Evolutionary conservation across 768 basidiomycete species (phyloP).

Genomic region (Sutorius australiensis): DNA sequence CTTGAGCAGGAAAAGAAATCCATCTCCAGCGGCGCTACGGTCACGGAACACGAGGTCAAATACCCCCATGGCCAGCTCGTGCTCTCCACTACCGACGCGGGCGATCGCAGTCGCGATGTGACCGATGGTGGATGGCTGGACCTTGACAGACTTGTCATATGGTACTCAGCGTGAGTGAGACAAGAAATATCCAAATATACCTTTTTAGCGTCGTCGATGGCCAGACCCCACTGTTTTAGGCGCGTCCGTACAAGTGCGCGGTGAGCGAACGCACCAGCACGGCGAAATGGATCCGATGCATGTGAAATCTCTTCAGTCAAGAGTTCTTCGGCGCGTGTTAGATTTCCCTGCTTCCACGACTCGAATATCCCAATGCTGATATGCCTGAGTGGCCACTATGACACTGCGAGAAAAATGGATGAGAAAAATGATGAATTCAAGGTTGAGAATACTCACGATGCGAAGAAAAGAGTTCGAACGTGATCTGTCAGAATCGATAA

Average conservation of each 20-base stretch:
- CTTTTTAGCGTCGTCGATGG: constrained; percentile 1
- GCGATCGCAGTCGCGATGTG: constrained; percentile 8
- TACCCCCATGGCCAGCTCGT: not conserved
- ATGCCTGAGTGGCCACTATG: not conserved
- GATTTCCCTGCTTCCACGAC: not conserved
- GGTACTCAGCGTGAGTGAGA: not conserved
- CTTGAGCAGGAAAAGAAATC: too few species aligned
- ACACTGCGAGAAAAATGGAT: not conserved
- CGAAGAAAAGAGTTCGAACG: not conserved
- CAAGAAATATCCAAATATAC: not conserved
- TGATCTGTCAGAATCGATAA: not conserved
- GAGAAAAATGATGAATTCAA: not conserved
- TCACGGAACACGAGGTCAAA: too few species aligned
- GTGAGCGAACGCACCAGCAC: not conserved
- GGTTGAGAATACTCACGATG: not conserved
- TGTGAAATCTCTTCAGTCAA: not conserved
- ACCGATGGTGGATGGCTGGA: constrained; percentile 2
- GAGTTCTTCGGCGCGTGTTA: not conserved
- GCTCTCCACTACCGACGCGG: not conserved
- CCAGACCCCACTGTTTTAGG: not conserved
- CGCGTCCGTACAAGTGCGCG: constrained; percentile 1
- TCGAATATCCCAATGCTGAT: not conserved
- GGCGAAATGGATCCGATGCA: not conserved
- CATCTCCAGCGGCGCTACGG: too few species aligned
- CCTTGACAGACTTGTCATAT: constrained; percentile 1